Conservation (phyloP, 2,329 filamentous ascomycete genomes). For the Akanthomyces lecanii region DNA sequence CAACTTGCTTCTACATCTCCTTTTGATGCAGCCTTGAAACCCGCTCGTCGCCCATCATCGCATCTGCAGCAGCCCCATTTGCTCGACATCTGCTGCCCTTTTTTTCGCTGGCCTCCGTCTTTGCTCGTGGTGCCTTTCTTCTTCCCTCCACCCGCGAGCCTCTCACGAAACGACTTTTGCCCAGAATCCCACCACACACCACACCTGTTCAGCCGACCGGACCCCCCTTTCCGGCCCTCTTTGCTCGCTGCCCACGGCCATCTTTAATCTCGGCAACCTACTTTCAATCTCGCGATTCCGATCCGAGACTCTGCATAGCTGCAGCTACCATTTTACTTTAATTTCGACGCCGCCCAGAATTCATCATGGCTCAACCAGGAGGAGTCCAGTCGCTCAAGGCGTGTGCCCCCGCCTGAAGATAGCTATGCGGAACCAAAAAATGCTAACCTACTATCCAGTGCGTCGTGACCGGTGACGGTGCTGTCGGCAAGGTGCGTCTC, state of each 20-base stretch:
- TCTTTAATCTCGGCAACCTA: constrained; percentile 1
- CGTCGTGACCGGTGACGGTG: constrained; percentile 98
- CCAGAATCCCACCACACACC: background rate
- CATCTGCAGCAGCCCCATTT: background rate
- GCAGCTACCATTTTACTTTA: background rate
- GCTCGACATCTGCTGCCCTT: background rate
- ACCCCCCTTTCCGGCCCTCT: constrained; percentile 11
- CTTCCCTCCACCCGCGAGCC: background rate
- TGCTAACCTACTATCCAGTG: constrained; percentile 57
- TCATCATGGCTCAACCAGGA: constrained; percentile 71
- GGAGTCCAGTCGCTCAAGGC: constrained; percentile 92
- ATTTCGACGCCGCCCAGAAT: constrained; percentile 6
- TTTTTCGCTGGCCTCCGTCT: background rate
- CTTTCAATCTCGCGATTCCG: background rate
- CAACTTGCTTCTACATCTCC: constrained; percentile 11
- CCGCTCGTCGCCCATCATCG: constrained; percentile 4
- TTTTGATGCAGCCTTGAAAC: constrained; percentile 15
- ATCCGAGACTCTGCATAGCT: background rate
- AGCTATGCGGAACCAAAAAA: constrained; percentile 30
- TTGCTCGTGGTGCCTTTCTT: background rate
- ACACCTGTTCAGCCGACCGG: background rate
- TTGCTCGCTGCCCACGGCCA: background rate
- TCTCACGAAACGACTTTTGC: background rate
- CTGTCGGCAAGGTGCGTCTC: constrained; percentile 81
- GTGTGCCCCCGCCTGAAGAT: constrained; percentile 30